Percentiles rank a stretch among this genome's conserved stretches.
phyloP scores from a whole-genome alignment of 306 rosid genomes.

The Ziziphus jujuba region DNA sequence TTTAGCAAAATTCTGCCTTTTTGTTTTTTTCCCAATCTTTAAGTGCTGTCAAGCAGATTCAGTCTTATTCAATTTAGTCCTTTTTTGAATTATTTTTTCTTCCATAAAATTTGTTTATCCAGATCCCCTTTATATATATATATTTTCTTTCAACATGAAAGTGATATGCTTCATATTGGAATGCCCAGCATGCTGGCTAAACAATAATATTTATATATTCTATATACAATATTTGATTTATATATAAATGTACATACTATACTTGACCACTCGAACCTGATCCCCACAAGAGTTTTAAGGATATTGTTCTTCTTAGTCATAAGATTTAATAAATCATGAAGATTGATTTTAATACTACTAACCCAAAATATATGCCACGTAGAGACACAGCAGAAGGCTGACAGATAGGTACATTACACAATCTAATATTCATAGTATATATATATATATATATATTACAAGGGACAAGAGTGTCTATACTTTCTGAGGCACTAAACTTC shows the following conservation, averaged over 20 bases:
- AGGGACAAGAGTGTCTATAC: slow-evolving; percentile 42
- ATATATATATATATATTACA: slow-evolving; percentile 19
- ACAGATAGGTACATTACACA: slow-evolving; percentile 16
- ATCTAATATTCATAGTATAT: slow-evolving; percentile 16
- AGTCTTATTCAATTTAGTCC: too few relatives aligned
- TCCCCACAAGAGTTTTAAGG: slow-evolving; percentile 8
- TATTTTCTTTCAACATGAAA: too few relatives aligned
- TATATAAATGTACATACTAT: not conserved
- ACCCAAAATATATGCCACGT: not conserved
- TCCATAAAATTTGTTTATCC: too few relatives aligned
- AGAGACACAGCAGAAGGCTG: slow-evolving; percentile 16
- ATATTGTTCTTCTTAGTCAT: slow-evolving; percentile 3
- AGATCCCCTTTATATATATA: too few relatives aligned
- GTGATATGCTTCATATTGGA: too few relatives aligned
- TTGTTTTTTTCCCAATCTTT: too few relatives aligned
- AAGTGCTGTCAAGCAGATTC: too few relatives aligned
- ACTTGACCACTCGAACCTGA: not conserved
- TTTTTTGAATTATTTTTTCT: too few relatives aligned
- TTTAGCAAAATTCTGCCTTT: too few relatives aligned
- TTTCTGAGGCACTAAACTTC: slow-evolving; percentile 57
- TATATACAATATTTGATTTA: not conserved
- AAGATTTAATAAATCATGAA: slow-evolving; percentile 9
- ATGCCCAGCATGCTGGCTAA: too few relatives aligned
- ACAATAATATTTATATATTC: too few relatives aligned
- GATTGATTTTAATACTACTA: slow-evolving; percentile 18